These are phyloP conservation scores for Botryosphaeria dothidea DNA, from an alignment of 2,329 filamentous ascomycete genomes.

Conservation along the genomic window DNA sequence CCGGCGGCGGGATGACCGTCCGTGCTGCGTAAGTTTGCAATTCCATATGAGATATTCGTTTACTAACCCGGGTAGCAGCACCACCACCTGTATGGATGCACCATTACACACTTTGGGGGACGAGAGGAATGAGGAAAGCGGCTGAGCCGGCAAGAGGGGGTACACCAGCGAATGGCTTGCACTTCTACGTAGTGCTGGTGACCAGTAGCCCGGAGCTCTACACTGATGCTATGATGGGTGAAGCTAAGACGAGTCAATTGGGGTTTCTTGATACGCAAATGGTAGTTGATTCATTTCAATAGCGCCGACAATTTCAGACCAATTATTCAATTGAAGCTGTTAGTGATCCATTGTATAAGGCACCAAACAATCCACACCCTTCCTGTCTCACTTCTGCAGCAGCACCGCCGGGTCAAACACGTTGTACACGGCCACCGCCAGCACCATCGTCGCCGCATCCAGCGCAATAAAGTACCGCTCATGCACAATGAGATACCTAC, in stretches of 20 bases:
- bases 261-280: neutral
- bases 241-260: neutral
- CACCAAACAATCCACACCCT: no score
- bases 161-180: neutral
- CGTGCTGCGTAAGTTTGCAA: neutral
- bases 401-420: neutral
- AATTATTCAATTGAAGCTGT: no score
- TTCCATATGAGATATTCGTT: no score
- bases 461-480: conserved; percentile 52
- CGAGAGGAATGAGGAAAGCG: neutral
- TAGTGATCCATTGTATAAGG: no score
- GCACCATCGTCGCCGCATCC: conserved; percentile 55
- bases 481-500: conserved; percentile 51
- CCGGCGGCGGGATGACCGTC: neutral
- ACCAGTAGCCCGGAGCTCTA: neutral
- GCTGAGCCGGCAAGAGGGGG: neutral
- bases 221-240: neutral
- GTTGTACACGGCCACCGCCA: conserved; percentile 42
- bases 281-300: neutral
- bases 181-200: conserved; percentile 3
- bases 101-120: no score
- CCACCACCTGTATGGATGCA: no score
- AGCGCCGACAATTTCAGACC: no score
- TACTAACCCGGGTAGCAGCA: neutral
- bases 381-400: neutral